A percentile compares a stretch with the other conserved stretches of the same genome.
Evolutionary conservation across 2,329 filamentous ascomycete species (phyloP).

Genomic region (Apiospora arundinis): DNA sequence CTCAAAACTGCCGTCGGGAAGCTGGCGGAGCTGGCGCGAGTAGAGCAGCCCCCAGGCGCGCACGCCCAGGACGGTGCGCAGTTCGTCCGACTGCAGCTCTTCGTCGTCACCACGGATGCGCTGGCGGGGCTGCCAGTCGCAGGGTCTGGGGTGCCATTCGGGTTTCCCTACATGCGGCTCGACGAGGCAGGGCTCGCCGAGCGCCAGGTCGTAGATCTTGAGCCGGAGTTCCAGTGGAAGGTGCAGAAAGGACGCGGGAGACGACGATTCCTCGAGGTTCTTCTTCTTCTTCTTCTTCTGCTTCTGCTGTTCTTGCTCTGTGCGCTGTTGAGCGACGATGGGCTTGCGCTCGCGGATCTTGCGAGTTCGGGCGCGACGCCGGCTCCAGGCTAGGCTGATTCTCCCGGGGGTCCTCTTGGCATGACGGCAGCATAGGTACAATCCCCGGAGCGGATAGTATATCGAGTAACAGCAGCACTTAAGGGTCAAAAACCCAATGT

Average conservation of each 20-base stretch:
- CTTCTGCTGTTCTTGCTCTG: too few relatives aligned
- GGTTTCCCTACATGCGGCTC: not conserved
- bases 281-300: not conserved
- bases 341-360: slow-evolving; percentile 2
- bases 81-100: not conserved
- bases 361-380: not conserved
- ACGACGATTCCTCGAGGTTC: not conserved
- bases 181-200: slow-evolving; percentile 10
- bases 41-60: not conserved
- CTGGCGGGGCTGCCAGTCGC: not conserved
- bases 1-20: not conserved
- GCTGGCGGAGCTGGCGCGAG: too few relatives aligned
- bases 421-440: not conserved
- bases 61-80: not conserved
- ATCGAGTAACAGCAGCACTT: not conserved
- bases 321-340: not conserved
- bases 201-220: slow-evolving; percentile 9
- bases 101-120: slow-evolving; percentile 14
- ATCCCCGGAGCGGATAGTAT: not conserved
- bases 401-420: not conserved
- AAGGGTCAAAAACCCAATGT: not conserved
- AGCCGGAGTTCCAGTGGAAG: slow-evolving; percentile 17
- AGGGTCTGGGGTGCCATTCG: not conserved
- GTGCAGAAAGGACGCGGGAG: not conserved
- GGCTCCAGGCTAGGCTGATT: not conserved